Base-by-base conservation (phyloP, 176 grass and related monocot genomes). In the Musa beccarii region DNA sequence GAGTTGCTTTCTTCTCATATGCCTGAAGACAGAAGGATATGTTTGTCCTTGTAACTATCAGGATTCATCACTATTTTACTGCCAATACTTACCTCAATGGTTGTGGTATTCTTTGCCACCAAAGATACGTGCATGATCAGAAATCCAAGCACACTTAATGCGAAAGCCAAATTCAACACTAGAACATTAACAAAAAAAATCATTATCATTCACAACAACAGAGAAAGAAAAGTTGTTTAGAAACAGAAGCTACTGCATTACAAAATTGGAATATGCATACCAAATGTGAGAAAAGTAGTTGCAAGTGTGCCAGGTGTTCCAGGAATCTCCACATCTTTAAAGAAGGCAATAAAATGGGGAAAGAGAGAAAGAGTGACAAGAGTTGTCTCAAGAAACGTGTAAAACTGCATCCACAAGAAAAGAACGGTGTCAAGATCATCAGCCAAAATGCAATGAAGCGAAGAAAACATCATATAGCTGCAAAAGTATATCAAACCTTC, bases 61-160 rank as follows among this genome's bases (percentile, higher is more conserved):
- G 79, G 34, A 43, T 43, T 43, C 34, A 43, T 43, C 34, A 43
- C 4, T 43, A 43, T 43, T 43, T 43, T 43, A 43, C 34, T 43
- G 34, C 34, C 4, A 65, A 65, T 79, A 79, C 84, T 96, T 89
- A 49, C 92, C 84, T 96, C 92, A 62, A 96, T 91, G 8, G 92
- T 96, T 79, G 89, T 92, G 61, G 89, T 92, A 82, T 92, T 92
- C 74, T 76, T 86, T 79, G 86, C 83, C 86, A 96, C 89, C 79
- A 96, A 77, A 21, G 92, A 92, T 69, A 96, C 84, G 75, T 96
- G 92, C 92, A 96, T 96, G 79, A 96, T 92, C 81, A 96, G 87
- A 85, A 96, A 79, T 74, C 93, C 93, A 57, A 96, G 73, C 78
- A 93, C 86, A 68, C 92, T 96, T 73, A 96, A 91, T 25, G 92